These are phyloP conservation scores for Earliella scabrosa DNA, from an alignment of 1,284 basidiomycete species.

Conservation along the genomic window DNA sequence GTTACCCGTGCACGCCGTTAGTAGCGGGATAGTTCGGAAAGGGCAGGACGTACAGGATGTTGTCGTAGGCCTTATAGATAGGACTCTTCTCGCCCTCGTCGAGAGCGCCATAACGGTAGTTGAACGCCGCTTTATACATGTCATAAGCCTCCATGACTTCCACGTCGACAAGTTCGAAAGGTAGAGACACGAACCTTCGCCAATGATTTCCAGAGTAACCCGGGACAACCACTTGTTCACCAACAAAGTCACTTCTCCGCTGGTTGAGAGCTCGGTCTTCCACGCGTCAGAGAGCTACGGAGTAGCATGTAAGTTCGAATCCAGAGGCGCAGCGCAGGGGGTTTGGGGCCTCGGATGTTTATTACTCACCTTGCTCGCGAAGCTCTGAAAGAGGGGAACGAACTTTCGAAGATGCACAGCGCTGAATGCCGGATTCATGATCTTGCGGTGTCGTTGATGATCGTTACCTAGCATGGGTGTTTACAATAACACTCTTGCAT, in stretches of 20 bases:
- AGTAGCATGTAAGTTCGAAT: too few species aligned
- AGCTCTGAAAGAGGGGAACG: constrained; percentile 26
- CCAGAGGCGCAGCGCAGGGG: too few species aligned
- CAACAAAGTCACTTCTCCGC: neutral
- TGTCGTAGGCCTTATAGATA: too few species aligned
- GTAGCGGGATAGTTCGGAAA: too few species aligned
- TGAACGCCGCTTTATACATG: too few species aligned
- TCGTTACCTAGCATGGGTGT: constrained; percentile 13
- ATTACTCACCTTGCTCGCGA: constrained; percentile 21
- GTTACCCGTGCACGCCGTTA: too few species aligned
- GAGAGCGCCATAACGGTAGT: too few species aligned
- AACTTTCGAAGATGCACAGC: constrained; percentile 23
- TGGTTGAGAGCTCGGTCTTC: constrained; percentile 14
- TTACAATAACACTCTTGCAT: neutral
- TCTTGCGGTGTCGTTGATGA: constrained; percentile 33
- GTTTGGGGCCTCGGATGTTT: too few species aligned
- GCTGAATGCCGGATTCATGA: constrained; percentile 24
- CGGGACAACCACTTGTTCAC: constrained; percentile 32
- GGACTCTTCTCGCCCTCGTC: too few species aligned
- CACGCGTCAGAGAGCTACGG: constrained; percentile 22
- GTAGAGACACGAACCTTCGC: constrained; percentile 32
- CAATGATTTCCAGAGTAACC: constrained; percentile 38
- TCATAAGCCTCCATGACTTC: too few species aligned
- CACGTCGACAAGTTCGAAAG: too few species aligned
- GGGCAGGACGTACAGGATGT: too few species aligned